Base-by-base conservation (phyloP, 2,329 filamentous ascomycete genomes). In the Fusarium sp. region DNA sequence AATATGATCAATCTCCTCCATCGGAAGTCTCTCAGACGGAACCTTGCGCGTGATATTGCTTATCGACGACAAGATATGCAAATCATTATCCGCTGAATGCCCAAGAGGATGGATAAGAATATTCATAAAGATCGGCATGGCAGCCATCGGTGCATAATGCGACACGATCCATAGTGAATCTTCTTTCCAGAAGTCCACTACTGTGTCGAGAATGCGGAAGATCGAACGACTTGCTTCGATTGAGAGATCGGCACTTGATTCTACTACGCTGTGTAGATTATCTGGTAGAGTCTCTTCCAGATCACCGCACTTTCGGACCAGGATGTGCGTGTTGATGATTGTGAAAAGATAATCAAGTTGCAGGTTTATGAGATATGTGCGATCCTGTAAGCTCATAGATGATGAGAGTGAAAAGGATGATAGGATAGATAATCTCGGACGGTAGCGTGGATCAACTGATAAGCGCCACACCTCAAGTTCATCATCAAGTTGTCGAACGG, bases 391-490 rank as follows among this genome's bases (percentile, higher is more conserved):
- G 31, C 44, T 55, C 48, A 52, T 66, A 2, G 15, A 35, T 7
- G 55, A 49, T 8, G 61, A 46, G 6, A 66, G 18, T 7, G 43
- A 37, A 16, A 60, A 66, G 1, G 63, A 66, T 5, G 63, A 58
- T 10, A 66, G 15, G 8, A 69, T 69, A 1, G 66, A 69, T 8
- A 69, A 28, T 8, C 66, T 42, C 5, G 66, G 66, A 9, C 66
- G 62, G 44, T 67, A 70, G 4, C 56, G 67, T 26, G 49, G 52
- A 20, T 52, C 52, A 5, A 78, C 53, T 0, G 74, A 73, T n/a
- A 77, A 41, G 8, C 77, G 66, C 77, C 77, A 78, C n/a, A 63
- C 61, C 47, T 78, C 77, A 20, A 78, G 68, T n/a, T 78, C 76
- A 23, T 77, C 66, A 8, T 78, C 77, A 3, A 78, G 46, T 23